These are phyloP conservation scores for Wickerhamomyces sp. DNA, from an alignment of 1,139 yeast genomes.

Conservation along the genomic window DNA sequence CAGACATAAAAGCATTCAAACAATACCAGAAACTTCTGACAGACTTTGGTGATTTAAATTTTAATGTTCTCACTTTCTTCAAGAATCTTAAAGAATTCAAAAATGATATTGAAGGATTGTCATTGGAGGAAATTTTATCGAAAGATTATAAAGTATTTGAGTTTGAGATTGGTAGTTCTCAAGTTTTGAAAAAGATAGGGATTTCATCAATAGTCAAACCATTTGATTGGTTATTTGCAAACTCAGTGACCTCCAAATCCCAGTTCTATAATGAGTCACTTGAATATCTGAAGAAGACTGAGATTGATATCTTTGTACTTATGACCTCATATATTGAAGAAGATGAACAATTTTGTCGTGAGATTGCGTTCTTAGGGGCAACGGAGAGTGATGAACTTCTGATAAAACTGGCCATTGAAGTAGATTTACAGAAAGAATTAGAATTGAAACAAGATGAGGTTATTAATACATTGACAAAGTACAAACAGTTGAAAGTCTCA, in stretches of 20 bases:
- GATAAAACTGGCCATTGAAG: constrained; percentile 25
- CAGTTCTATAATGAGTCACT: constrained; percentile 37
- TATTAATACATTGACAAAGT: constrained; percentile 27
- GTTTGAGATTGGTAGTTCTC: constrained; percentile 31
- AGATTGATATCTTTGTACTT: constrained; percentile 50
- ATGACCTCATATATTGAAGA: constrained; percentile 56
- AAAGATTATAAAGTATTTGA: constrained; percentile 82
- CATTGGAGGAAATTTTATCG: constrained; percentile 54
- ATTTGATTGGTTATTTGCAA: constrained; percentile 48
- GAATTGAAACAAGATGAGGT: constrained; percentile 25
- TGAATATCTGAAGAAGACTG: constrained; percentile 32
- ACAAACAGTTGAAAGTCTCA: constrained; percentile 47
- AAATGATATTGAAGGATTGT: constrained; percentile 56
- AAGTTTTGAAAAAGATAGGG: constrained; percentile 43
- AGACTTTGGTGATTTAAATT: neutral
- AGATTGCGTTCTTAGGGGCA: constrained; percentile 40
- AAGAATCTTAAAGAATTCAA: constrained; percentile 48
- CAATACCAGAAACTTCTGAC: constrained; percentile 27
- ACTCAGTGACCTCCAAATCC: constrained; percentile 14
- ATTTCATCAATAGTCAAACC: constrained; percentile 73
- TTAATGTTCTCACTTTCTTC: constrained; percentile 29
- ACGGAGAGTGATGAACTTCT: constrained; percentile 19
- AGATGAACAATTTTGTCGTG: constrained; percentile 47
- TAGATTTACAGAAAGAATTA: constrained; percentile 29
- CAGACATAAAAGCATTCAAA: constrained; percentile 44